These are phyloP conservation scores for Juncus effusus DNA, from an alignment of 176 grass and related monocot genomes.

Conservation along the genomic window DNA sequence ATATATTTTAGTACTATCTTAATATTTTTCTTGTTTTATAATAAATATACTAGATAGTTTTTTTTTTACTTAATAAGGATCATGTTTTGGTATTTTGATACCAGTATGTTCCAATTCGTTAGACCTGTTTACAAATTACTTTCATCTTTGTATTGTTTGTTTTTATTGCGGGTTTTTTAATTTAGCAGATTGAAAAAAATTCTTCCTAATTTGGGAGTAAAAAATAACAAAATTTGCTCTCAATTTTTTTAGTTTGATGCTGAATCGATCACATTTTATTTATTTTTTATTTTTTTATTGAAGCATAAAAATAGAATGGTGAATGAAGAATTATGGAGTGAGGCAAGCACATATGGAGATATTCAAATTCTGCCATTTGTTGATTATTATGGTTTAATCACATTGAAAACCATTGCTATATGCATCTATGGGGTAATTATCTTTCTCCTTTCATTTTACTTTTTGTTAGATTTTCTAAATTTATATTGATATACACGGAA, in stretches of 20 bases:
- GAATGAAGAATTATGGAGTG: slow-evolving; percentile 82
- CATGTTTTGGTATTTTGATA: too few relatives aligned
- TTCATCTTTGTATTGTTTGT: too few relatives aligned
- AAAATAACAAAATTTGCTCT: too few relatives aligned
- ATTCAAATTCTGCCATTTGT: slow-evolving; percentile 77
- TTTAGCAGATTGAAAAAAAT: too few relatives aligned
- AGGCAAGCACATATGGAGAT: slow-evolving; percentile 64
- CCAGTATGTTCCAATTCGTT: too few relatives aligned
- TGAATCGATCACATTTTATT: neutral
- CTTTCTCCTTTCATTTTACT: neutral
- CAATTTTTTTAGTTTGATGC: neutral
- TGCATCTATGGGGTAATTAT: slow-evolving; percentile 84
- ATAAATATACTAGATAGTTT: too few relatives aligned
- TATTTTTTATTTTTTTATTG: slow-evolving; percentile 12
- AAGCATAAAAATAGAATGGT: slow-evolving; percentile 89
- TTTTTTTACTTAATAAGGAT: too few relatives aligned
- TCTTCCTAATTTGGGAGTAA: too few relatives aligned
- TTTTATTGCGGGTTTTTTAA: too few relatives aligned
- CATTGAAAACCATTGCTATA: slow-evolving; percentile 94
- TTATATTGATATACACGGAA: neutral
- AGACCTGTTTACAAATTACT: too few relatives aligned
- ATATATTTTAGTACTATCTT: too few relatives aligned
- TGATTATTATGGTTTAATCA: slow-evolving; percentile 85
- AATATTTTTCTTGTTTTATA: too few relatives aligned
- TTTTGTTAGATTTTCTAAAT: neutral